phyloP scores from a whole-genome alignment of 345 rosid genomes.

The Carallia pectinifolia region DNA sequence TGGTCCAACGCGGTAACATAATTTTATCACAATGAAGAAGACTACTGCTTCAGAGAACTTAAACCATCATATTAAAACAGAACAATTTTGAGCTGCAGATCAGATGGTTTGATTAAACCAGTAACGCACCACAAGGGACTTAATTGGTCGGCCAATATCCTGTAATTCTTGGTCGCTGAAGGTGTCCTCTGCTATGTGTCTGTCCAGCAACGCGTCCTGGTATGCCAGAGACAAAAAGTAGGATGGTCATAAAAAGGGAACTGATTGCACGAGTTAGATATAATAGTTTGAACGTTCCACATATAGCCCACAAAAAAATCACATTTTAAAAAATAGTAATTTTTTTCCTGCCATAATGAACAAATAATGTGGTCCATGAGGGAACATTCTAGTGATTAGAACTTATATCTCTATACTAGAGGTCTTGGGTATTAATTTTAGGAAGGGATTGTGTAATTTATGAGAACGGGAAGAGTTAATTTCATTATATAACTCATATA shows the following conservation, averaged over 20 bases:
- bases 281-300: background rate
- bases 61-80: background rate
- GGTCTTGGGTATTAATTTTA: no score
- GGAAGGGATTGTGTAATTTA: no score
- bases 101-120: background rate
- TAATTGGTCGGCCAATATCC: constrained; percentile 27
- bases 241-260: background rate
- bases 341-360: background rate
- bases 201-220: constrained; percentile 34
- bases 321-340: background rate
- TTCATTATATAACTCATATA: no score
- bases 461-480: no score
- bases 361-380: no score
- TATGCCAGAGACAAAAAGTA: background rate
- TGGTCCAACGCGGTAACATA: constrained; percentile 1
- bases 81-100: background rate
- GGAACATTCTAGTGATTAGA: no score
- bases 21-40: background rate
- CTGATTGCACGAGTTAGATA: background rate
- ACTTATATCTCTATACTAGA: no score
- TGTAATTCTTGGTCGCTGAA: constrained; percentile 31
- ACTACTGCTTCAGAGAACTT: background rate
- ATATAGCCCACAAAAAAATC: background rate
- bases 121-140: constrained; percentile 32
- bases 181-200: constrained; percentile 24